A percentile compares a stretch with the other conserved stretches of the same genome.
Conservation (phyloP, 169 alveolate genomes). For the Eimeria praecox region DNA sequence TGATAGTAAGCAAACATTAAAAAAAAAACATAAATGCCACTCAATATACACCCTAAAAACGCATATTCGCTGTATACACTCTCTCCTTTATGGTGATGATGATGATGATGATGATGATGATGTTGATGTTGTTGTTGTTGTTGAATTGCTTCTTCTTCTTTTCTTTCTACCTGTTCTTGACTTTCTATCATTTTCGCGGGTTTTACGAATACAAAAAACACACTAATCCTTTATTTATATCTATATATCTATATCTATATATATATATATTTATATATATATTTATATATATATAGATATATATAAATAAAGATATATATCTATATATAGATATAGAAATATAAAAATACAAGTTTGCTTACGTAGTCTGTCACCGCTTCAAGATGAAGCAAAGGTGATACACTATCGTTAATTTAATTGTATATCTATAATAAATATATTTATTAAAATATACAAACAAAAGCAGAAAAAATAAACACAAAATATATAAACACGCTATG, state of each 20-base stretch:
- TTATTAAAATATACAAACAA: neutral
- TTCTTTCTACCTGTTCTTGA: neutral
- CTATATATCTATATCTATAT: too few species aligned
- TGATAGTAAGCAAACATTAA: conserved; percentile 66
- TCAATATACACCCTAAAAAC: conserved; percentile 10
- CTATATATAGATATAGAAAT: too few species aligned
- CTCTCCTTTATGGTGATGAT: conserved; percentile 15
- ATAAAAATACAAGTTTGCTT: too few species aligned
- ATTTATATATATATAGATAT: too few species aligned
- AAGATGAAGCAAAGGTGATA: neutral
- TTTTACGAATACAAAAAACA: too few species aligned
- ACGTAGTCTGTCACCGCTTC: too few species aligned
- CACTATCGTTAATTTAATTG: neutral
- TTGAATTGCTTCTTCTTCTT: neutral
- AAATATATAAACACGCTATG: neutral
- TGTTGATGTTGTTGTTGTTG: too few species aligned
- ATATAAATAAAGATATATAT: too few species aligned
- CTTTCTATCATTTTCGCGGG: neutral
- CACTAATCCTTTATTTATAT: too few species aligned
- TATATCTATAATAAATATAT: neutral
- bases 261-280: too few species aligned
- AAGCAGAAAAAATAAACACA: neutral
- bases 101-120: conserved; percentile 43
- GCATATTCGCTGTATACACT: neutral
- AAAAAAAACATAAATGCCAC: conserved; percentile 70